Conservation (phyloP, 2,329 filamentous ascomycete species). For the Macrophomina phaseolina region DNA sequence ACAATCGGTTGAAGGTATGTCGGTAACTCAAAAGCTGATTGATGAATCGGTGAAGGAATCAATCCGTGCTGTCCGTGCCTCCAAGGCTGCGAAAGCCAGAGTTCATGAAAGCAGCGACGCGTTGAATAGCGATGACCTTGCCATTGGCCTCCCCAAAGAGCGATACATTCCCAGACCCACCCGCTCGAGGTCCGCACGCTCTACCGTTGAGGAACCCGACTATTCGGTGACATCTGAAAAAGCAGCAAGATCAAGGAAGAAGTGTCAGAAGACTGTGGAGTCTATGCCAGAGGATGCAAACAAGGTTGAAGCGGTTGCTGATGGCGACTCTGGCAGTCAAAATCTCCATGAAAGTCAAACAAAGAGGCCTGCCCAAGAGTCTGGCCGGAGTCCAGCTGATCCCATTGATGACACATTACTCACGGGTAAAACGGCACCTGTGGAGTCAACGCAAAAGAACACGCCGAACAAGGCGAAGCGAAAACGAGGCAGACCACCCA, state of each 20-base stretch:
- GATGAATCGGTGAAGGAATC: slow-evolving; percentile 26
- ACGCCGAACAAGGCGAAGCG: slow-evolving; percentile 1
- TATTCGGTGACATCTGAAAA: slow-evolving; percentile 41
- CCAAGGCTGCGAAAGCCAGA: slow-evolving; percentile 18
- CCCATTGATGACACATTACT: neutral
- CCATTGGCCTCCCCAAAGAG: slow-evolving; percentile 38
- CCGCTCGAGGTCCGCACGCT: slow-evolving; percentile 42
- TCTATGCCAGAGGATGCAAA: neutral
- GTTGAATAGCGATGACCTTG: slow-evolving; percentile 34
- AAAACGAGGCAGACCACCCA: slow-evolving; percentile 24
- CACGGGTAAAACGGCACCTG: neutral
- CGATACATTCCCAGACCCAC: slow-evolving; percentile 45
- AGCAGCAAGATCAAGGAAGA: slow-evolving; percentile 31
- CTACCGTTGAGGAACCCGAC: slow-evolving; percentile 34
- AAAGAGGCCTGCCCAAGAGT: no score
- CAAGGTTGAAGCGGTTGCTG: neutral
- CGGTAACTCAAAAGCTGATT: slow-evolving; percentile 22
- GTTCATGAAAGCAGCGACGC: slow-evolving; percentile 15
- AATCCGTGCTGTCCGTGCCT: slow-evolving; percentile 17
- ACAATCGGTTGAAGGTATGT: neutral
- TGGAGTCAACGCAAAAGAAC: neutral
- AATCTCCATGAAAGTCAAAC: neutral
- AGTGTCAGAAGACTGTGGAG: slow-evolving; percentile 36
- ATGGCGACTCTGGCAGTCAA: neutral
- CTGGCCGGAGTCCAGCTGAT: no score